Evolutionary conservation across 2,329 filamentous ascomycete genomes (phyloP), one percentile per base, ranked within the genome.

Genomic region (Aspergillus caelatus): DNA sequence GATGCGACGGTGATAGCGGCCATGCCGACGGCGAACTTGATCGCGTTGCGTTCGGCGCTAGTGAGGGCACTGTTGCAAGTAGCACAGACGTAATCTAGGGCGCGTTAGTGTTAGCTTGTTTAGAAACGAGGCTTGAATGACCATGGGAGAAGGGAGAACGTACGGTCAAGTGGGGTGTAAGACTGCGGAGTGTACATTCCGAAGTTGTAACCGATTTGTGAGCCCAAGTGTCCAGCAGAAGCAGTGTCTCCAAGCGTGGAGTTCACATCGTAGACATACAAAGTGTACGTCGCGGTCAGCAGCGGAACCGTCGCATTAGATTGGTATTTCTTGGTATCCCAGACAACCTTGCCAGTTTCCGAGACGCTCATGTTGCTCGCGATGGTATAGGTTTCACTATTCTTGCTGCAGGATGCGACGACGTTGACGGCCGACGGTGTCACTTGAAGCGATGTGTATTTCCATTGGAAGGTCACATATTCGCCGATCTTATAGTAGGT

Each of bases 401-500:
- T 89, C 63, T 80, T 74, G 41, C 82, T 82, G 80, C 88, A 89
- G 12, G 83, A 84, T 1, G 88, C 88, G 50, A 89, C 77, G 43
- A 90, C 82, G 68, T 90, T 86, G 69, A 91, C 79, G 50, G 82
- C 83, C 1, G 81, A 80, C 0, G 88, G 88, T 0, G 85, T 86
- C 21, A 85, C 80, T 23, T 80, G 83, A 28, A 90, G 78, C 12
- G 85, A 88, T 16, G 88, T 91, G 77, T 89, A 90, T 76, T 91
- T 90, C 88, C 88, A 91, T 23, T 81, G 84, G 68, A 90, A 89
- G 0, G 88, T 89, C 34, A 89, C 78, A 63, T 80, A 82, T 52
- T 89, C 82, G 21, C 86, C 86, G 68, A 90, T 85, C 75, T 89
- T 90, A 82, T 88, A 89, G 77, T 86, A 90, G 60, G 84, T 83